Percentiles rank a stretch among this genome's conserved stretches.
These are phyloP conservation scores for Clavariopsis aquatica DNA, from an alignment of 495 filamentous ascomycete genomes.

Conservation along the genomic window DNA sequence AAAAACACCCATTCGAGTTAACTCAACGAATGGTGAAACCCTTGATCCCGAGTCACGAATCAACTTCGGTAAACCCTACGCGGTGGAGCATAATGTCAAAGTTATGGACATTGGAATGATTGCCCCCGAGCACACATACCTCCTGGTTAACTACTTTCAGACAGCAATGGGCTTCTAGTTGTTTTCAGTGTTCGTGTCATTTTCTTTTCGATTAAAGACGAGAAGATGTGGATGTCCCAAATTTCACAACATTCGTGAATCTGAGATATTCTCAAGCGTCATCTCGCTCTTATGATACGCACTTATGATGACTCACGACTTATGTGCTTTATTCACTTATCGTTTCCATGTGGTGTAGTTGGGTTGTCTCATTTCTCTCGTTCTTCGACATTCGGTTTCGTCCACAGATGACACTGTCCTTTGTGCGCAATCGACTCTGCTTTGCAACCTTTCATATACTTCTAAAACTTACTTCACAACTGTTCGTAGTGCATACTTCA, in stretches of 20 bases:
- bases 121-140: conserved; percentile 36
- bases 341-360: too few species aligned
- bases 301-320: too few species aligned
- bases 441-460: too few species aligned
- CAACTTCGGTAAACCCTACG: conserved; percentile 53
- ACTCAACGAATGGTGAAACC: conserved; percentile 1
- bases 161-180: not conserved
- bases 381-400: too few species aligned
- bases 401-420: too few species aligned
- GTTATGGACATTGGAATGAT: conserved; percentile 44
- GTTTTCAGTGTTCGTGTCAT: not conserved
- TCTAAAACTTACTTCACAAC: too few species aligned
- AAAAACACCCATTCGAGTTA: conserved; percentile 27
- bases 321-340: too few species aligned
- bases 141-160: conserved; percentile 42
- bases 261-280: not conserved
- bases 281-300: too few species aligned
- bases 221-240: not conserved
- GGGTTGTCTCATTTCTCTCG: too few species aligned
- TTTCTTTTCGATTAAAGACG: not conserved
- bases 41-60: conserved; percentile 49
- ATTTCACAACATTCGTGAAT: not conserved
- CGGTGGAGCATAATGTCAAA: conserved; percentile 38
- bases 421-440: too few species aligned
- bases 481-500: too few species aligned